Base-by-base conservation (phyloP, 306 rosid species). In the Rosa lucieae region DNA sequence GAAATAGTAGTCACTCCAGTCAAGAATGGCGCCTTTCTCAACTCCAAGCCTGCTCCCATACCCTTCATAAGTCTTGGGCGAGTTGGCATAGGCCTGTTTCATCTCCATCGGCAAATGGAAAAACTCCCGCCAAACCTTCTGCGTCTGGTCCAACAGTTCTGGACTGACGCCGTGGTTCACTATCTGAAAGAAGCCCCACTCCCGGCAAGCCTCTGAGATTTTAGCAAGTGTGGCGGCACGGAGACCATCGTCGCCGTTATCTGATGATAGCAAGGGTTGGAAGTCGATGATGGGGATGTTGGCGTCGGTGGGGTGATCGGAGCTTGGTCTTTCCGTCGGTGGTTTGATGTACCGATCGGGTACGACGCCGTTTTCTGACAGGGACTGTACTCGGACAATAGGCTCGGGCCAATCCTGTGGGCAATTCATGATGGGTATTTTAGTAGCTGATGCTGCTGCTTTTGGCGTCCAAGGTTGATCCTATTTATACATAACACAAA, bases 351-450 rank as follows among this genome's bases (percentile, higher is more conserved):
- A 94, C 2, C 91, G 90, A 71, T 74, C 77, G 2, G 98, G 98
- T 59, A 94, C 52, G 5, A 6, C 44, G 68, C 88, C 82, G 29
- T 68, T 77, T 15, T 94, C 89, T 8, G 98, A 89, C 59, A 94
- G 77, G 86, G 94, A 82, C 61, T 94, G 98, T 66, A 94, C 98
- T 0, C 98, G 85, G 17, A 90, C 85, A 13, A 94, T 87, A 39
- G 97, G 94, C 59, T 94, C 98, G 2, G 98, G 98, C 98, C 98
- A 94, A 26, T 89, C 93, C 39, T 62, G 73, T 9, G 85, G 84
- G 67, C 78, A 78, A 73, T 23, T 88, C 88, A 82, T 87, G 72
- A 48, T 68, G 44, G 71, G 21, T 65, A 29, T 62, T 18, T 62
- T 15, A 61, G 35, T 11, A 63, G 62, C 49, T 49, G 39, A 48